These are phyloP conservation scores for Cryptococcus amylolentus DNA, from an alignment of 1,284 basidiomycete species.

Conservation along the genomic window DNA sequence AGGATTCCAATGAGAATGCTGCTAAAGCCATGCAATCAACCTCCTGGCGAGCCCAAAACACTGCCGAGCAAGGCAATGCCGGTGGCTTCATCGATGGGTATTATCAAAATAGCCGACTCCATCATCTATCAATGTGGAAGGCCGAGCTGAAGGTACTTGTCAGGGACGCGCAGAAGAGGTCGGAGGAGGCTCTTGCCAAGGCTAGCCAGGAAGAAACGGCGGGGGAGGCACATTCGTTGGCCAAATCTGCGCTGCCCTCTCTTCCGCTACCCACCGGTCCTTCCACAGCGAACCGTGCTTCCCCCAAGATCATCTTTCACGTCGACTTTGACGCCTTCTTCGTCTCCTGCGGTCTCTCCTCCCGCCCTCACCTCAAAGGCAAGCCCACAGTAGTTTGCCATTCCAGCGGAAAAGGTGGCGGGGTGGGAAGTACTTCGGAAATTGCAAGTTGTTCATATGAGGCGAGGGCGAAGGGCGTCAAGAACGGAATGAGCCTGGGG, in stretches of 20 bases:
- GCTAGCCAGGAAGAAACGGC: background rate
- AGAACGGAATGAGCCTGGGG: conserved; percentile 91
- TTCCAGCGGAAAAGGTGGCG: conserved; percentile 58
- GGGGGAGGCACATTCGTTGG: conserved; percentile 8
- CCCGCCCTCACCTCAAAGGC: conserved; percentile 71
- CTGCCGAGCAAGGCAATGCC: conserved; percentile 62
- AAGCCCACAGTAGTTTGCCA: conserved; percentile 94
- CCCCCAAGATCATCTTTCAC: conserved; percentile 76
- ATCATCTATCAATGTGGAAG: conserved; percentile 91
- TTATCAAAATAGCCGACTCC: conserved; percentile 81
- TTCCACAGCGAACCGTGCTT: background rate
- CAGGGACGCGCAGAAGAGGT: conserved; percentile 68
- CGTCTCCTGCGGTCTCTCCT: conserved; percentile 79
- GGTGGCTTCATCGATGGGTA: conserved; percentile 83
- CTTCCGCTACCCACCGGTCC: conserved; percentile 7
- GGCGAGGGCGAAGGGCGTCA: conserved; percentile 79
- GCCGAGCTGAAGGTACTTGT: conserved; percentile 79
- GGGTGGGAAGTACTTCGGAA: conserved; percentile 75
- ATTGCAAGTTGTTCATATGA: conserved; percentile 94
- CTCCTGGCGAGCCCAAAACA: conserved; percentile 81
- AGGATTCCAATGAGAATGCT: conserved; percentile 61
- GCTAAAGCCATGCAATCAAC: conserved; percentile 71
- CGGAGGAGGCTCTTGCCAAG: conserved; percentile 50
- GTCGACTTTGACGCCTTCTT: conserved; percentile 98
- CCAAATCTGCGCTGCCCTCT: conserved; percentile 24